Conservation (phyloP, 225 moss, liverwort and hornwort genomes). For the Physcomitrium patens region DNA sequence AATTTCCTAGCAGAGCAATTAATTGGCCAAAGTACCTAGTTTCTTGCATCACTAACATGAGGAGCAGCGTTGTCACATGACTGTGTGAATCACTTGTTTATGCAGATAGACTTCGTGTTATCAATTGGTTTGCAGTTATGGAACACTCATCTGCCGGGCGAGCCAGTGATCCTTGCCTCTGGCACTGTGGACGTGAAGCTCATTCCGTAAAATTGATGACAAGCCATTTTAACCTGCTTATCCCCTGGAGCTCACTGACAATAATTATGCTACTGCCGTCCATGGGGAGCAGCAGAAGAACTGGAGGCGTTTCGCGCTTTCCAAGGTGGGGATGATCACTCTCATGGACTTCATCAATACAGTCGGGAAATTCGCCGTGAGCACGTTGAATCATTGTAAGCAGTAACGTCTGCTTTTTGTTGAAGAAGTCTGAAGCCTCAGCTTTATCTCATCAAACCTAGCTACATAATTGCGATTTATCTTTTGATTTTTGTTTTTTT, state of each 20-base stretch:
- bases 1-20: background rate
- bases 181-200: conserved; percentile 45
- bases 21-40: background rate
- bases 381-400: conserved; percentile 35
- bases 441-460: background rate
- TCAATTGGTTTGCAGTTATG: conserved; percentile 19
- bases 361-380: conserved; percentile 40
- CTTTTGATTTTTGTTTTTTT: background rate
- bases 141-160: conserved; percentile 39
- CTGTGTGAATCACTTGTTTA: background rate
- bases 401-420: conserved; percentile 35
- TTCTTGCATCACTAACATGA: background rate
- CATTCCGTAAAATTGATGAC: conserved; percentile 41
- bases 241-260: conserved; percentile 38
- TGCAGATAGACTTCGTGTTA: too few relatives aligned
- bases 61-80: background rate
- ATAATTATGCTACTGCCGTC: conserved; percentile 43
- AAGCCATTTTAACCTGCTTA: conserved; percentile 35
- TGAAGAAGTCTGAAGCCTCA: conserved; percentile 36
- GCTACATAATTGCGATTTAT: background rate
- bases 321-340: conserved; percentile 39
- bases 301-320: conserved; percentile 44
- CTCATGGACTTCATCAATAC: conserved; percentile 46
- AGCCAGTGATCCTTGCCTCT: conserved; percentile 38
- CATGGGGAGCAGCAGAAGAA: conserved; percentile 41